A percentile compares a stretch with the other conserved stretches of the same genome.
Evolutionary conservation across 805 yeast genomes (phyloP).

Genomic region (Starmera pachycereana): DNA sequence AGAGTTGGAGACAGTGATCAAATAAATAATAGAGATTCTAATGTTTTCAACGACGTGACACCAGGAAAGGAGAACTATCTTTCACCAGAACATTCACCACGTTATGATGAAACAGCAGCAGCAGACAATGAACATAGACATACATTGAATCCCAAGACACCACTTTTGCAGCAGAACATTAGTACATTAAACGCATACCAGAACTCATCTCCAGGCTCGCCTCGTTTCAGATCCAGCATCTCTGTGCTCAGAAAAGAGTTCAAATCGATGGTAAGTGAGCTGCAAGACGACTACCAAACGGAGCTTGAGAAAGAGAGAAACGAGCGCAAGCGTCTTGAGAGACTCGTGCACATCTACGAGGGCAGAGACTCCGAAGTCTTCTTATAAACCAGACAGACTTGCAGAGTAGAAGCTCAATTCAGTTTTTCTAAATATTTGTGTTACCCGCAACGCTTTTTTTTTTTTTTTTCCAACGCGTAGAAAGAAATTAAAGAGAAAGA

Average conservation of each 20-base stretch:
- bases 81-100: slow-evolving; percentile 13
- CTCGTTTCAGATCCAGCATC: slow-evolving; percentile 27
- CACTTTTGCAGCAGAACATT: slow-evolving; percentile 9
- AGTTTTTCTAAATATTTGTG: not conserved
- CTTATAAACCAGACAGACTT: too few species aligned
- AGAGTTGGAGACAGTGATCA: slow-evolving; percentile 2
- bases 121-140: slow-evolving; percentile 8
- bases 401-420: not conserved
- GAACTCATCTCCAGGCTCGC: slow-evolving; percentile 11
- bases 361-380: slow-evolving; percentile 10
- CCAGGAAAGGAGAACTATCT: not conserved
- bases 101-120: slow-evolving; percentile 13
- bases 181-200: slow-evolving; percentile 6
- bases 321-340: slow-evolving; percentile 35
- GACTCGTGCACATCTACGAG: slow-evolving; percentile 25
- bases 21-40: too few species aligned
- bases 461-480: not conserved
- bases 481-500: not conserved
- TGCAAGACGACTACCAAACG: slow-evolving; percentile 50
- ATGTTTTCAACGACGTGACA: not conserved
- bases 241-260: slow-evolving; percentile 59
- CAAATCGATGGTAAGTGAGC: slow-evolving; percentile 50
- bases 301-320: slow-evolving; percentile 48
- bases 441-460: too few species aligned
- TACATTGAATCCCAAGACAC: slow-evolving; percentile 13